phyloP scores from a whole-genome alignment of 495 filamentous ascomycete genomes.

The Staphylotrichum longicolle region DNA sequence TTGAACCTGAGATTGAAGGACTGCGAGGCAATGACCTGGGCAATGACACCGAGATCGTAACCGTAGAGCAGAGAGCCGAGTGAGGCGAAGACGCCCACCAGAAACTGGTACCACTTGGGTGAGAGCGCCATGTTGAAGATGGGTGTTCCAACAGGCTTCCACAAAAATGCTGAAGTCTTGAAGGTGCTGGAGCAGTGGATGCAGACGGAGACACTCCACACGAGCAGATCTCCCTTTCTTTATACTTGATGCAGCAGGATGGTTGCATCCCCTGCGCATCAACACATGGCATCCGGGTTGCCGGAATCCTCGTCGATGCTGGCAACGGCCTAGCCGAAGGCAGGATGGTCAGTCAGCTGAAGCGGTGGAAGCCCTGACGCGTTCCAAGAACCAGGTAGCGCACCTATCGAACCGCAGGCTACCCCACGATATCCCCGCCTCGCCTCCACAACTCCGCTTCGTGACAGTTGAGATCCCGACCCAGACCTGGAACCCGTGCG shows the following conservation, averaged over 20 bases:
- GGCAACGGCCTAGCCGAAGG: no score
- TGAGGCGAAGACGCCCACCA: constrained; percentile 14
- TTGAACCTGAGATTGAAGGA: constrained; percentile 11
- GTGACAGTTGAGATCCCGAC: not conserved
- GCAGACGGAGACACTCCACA: no score
- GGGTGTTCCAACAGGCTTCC: not conserved
- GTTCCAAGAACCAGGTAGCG: not conserved
- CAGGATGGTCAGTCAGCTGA: no score
- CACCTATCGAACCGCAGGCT: constrained; percentile 2
- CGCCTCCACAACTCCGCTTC: not conserved
- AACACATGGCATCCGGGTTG: no score
- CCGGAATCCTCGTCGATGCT: no score
- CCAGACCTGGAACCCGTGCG: not conserved
- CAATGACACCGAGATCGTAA: constrained; percentile 18
- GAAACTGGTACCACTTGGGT: constrained; percentile 17
- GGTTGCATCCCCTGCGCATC: no score
- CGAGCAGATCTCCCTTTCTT: no score
- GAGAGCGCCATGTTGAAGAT: not conserved
- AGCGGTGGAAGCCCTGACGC: no score
- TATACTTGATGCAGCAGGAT: no score
- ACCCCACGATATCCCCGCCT: not conserved
- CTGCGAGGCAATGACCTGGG: constrained; percentile 15
- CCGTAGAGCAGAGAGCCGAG: constrained; percentile 14
- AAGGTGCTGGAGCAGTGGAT: no score
- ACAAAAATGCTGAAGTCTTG: not conserved